Conservation (phyloP, 2,329 filamentous ascomycete species). For the Cladosporium halotolerans region DNA sequence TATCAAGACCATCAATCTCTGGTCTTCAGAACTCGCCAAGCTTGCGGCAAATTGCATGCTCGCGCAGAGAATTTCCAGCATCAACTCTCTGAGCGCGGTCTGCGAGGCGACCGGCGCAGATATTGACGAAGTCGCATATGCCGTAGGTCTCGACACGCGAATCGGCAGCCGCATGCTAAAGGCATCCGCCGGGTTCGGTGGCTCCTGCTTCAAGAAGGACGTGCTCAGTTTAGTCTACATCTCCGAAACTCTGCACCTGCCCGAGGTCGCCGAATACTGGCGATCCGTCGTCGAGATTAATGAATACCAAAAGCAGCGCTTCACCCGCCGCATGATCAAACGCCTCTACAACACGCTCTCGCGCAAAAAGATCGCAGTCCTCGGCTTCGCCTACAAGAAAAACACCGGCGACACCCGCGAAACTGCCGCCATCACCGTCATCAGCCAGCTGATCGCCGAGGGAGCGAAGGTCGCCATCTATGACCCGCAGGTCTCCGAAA, state of each 20-base stretch:
- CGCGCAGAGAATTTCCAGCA: constrained; percentile 71
- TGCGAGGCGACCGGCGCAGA: constrained; percentile 72
- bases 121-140: constrained; percentile 59
- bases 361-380: constrained; percentile 62
- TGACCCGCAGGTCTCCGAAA: constrained; percentile 46
- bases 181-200: constrained; percentile 69
- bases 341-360: constrained; percentile 61
- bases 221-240: constrained; percentile 67
- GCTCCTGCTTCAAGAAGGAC: constrained; percentile 75
- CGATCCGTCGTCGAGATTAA: constrained; percentile 66
- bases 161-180: constrained; percentile 68
- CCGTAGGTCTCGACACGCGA: constrained; percentile 51
- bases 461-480: constrained; percentile 56
- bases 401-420: constrained; percentile 69
- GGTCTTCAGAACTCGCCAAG: constrained; percentile 72
- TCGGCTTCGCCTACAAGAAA: constrained; percentile 75
- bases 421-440: constrained; percentile 60
- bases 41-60: constrained; percentile 73
- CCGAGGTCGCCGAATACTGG: constrained; percentile 71
- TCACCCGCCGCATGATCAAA: constrained; percentile 58
- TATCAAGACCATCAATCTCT: constrained; percentile 66
- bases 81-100: constrained; percentile 71
- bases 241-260: constrained; percentile 61
- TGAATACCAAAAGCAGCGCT: constrained; percentile 64
- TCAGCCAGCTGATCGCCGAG: constrained; percentile 58